These are phyloP conservation scores for Crataegus laevigata DNA, from an alignment of 306 rosid species.

Conservation along the genomic window DNA sequence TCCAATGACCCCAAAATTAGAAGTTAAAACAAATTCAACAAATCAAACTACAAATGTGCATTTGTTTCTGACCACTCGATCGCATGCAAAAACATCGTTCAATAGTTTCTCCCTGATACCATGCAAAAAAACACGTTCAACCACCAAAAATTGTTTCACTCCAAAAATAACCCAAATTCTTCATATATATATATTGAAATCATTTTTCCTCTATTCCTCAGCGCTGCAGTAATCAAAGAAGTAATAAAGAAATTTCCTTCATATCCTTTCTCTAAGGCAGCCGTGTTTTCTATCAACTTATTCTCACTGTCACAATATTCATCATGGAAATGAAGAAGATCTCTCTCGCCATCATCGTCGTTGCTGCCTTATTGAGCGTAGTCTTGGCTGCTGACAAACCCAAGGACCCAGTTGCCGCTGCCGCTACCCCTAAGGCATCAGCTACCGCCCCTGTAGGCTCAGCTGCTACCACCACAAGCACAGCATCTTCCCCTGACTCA, in stretches of 20 bases:
- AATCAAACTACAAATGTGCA: not conserved
- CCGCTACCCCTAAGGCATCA: not conserved
- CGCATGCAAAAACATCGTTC: not conserved
- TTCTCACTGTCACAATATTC: not conserved
- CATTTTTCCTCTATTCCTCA: not conserved
- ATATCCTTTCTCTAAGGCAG: not conserved
- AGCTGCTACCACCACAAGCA: not conserved
- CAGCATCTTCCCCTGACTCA: not conserved
- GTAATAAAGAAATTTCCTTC: not conserved
- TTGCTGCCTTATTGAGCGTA: not conserved
- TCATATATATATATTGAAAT: not conserved
- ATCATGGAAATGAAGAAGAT: slow-evolving; percentile 16
- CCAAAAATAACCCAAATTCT: not conserved
- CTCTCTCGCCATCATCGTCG: not conserved
- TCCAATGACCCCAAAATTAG: not conserved
- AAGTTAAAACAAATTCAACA: not conserved
- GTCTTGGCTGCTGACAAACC: not conserved
- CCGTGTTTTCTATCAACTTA: not conserved
- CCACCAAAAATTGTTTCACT: not conserved
- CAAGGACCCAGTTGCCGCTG: not conserved
- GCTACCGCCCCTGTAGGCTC: not conserved
- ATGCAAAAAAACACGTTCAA: not conserved
- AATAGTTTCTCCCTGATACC: not conserved
- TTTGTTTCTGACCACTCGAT: not conserved
- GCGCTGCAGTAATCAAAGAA: not conserved